Percentiles rank a stretch among this genome's conserved stretches.
phyloP scores from a whole-genome alignment of 371 early-diverging fungal genomes.

The Fennellomyces sp. region DNA sequence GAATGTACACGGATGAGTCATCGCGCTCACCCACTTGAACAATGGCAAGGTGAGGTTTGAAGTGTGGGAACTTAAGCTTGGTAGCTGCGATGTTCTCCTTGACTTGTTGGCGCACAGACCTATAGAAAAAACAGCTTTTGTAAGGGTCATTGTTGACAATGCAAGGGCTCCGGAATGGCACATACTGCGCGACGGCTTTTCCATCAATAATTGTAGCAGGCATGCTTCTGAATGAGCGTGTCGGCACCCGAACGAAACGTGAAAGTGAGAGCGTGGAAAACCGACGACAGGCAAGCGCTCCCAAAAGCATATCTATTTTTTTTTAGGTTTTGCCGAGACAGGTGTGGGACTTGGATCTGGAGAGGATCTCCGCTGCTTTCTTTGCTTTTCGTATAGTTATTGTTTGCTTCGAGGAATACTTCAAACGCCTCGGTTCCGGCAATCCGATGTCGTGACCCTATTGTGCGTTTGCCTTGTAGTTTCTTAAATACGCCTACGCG shows the following conservation, averaged over 20 bases:
- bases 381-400: neutral
- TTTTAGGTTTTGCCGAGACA: neutral
- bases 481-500: too few relatives aligned
- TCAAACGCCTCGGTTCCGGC: too few relatives aligned
- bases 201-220: conserved; percentile 57
- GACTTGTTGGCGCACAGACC: conserved; percentile 57
- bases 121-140: neutral
- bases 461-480: too few relatives aligned
- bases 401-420: too few relatives aligned
- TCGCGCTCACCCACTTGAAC: conserved; percentile 90
- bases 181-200: conserved; percentile 70
- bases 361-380: neutral
- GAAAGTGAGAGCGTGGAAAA: conserved; percentile 8
- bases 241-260: neutral
- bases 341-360: neutral
- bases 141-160: neutral
- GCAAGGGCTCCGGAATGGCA: neutral
- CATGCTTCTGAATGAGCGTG: conserved; percentile 12
- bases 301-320: conserved; percentile 10
- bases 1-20: conserved; percentile 88
- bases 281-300: neutral
- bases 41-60: conserved; percentile 82
- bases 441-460: too few relatives aligned
- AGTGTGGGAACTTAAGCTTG: conserved; percentile 57
- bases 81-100: conserved; percentile 66